Base-by-base conservation (phyloP, 2,329 filamentous ascomycete species). In the Rhinocladiella mackenziei region DNA sequence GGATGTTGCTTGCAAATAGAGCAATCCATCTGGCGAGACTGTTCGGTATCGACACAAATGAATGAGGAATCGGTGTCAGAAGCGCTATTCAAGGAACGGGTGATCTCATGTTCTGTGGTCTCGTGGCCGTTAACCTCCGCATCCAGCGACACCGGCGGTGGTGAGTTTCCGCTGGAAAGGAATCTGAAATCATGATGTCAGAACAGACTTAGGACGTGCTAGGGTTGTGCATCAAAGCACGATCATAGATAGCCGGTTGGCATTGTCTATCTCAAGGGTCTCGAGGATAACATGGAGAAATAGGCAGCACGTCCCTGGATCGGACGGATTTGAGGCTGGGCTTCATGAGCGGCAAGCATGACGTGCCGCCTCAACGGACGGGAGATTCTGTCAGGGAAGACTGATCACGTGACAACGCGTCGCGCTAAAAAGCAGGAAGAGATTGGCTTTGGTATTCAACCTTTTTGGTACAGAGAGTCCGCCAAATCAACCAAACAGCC, bases 1-100 rank as follows among this genome's bases (percentile, higher is more conserved):
- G 45, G 39, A 28, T 43, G 41, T 22, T 33, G 39, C 20, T 45
- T 33, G 35, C 50, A 53, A 18, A 44, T 19, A 14, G 26, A 39
- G 20, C 45, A 50, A 15, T 39, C 43, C 50, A 53, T 53, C n/a
- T 50, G 32, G 32, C 18, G 26, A 30, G 39, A 31, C 20, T 36
- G n/a, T n/a, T n/a, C n/a, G n/a, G n/a, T 46, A 19, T 48, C 41
- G 15, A 52, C 33, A 17, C 26, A 86, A 84, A 9, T 78, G 78
- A 42, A 81, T 64, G 58, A 39, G 18, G 23, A 28, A 9, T 36
- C 32, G n/a, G n/a, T n/a, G 17, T 36, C 19, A 26, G 34, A 76
- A n/a, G n/a, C n/a, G n/a, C n/a, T n/a, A 72, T 64, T 40, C 31
- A 48, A 26, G 49, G 33, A 25, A 15, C 20, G 20, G 22, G 43